Evolutionary conservation across 257 asterid species (phyloP), one percentile per base, ranked within the genome.

Genomic region (Solanum piurae): DNA sequence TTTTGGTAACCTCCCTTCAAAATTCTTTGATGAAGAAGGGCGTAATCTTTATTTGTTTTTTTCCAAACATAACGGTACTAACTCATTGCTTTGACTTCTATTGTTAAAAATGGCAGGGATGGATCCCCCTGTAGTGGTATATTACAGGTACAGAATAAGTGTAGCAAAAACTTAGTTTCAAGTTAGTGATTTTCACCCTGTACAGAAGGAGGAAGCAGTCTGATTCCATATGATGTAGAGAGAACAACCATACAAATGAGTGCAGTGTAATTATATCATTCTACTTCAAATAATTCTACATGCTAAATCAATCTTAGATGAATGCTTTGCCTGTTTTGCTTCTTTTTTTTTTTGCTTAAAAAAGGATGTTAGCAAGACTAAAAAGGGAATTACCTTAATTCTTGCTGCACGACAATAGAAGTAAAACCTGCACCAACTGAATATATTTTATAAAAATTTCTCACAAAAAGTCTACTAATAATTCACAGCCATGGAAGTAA

Each of bases 101-200:
- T 62, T 79, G 64, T 66, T n/a, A 75, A 80, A 87, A 92, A 90
- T 86, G 33, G 64, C 94, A 96, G 99, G 98, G 98, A 27, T 96
- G 99, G 99, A 95, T 95, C 86, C 99, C 98, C 72, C 93, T 96
- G n/a, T 96, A 93, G 93, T 31, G 76, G 91, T 85, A 55, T 91
- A 84, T 86, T 69, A 14, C 66, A 75, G 37, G 36, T 37, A 86
- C 42, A 74, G 40, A 38, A 75, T 38, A 42, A 16, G 58, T 34
- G 42, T 44, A 37, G 55, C 84, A 86, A 49, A 74, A 71, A 23
- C 76, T 37, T 86, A 49, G 38, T 49, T 34, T 72, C 34, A 16
- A 74, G 62, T 72, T 72, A 86, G 75, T 38, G 80, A 25, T 4
- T 86, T 82, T 66, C 42, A 23, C 36, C 85, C 83, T 86, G 89